Evolutionary conservation across 257 asterid genomes (phyloP).

Genomic region (Solanum chaucha): DNA sequence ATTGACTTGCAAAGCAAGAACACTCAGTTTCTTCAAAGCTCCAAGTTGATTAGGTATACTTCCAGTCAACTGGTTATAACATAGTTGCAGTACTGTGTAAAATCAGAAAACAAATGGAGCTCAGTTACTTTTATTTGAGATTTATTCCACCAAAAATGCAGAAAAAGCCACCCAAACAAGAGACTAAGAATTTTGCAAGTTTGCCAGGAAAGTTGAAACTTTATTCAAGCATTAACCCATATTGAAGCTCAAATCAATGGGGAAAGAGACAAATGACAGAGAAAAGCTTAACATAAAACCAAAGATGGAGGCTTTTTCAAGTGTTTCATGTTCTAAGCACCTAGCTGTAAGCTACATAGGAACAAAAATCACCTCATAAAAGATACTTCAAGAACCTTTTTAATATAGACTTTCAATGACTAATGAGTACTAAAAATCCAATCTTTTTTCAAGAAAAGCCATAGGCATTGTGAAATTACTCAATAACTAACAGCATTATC

Average conservation of each 20-base stretch:
- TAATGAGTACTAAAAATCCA: neutral
- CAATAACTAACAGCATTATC: neutral
- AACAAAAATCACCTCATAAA: neutral
- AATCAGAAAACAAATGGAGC: neutral
- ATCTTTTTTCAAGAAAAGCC: neutral
- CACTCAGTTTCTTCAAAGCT: constrained; percentile 53
- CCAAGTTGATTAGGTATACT: constrained; percentile 72
- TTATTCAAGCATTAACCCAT: neutral
- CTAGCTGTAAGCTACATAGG: neutral
- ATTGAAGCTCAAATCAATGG: neutral
- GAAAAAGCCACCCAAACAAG: neutral
- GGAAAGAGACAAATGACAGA: neutral
- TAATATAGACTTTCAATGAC: neutral
- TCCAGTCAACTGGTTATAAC: constrained; percentile 72
- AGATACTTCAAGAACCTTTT: neutral
- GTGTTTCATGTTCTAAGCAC: neutral
- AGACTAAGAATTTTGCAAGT: neutral
- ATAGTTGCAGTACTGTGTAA: constrained; percentile 76
- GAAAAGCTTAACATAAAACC: neutral
- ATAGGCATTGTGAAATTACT: neutral
- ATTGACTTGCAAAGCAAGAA: constrained; percentile 83
- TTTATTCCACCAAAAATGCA: neutral
- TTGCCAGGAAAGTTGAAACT: neutral
- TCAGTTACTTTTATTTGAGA: neutral
- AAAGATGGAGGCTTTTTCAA: neutral